These are phyloP conservation scores for Paramecium biaurelia DNA, from an alignment of 73 alveolate species.

Conservation along the genomic window DNA sequence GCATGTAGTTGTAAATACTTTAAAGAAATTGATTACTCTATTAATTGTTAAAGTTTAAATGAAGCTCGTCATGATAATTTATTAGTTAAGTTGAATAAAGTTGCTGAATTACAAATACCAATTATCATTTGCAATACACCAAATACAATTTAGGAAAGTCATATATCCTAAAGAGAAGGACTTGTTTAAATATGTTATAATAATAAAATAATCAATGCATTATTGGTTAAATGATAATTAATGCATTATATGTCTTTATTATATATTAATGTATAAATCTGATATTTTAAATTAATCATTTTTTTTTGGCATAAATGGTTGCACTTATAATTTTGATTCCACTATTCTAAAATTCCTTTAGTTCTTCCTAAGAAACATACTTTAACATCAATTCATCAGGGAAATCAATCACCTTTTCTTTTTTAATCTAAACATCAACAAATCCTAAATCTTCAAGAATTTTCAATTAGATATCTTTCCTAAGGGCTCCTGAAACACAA, in stretches of 20 bases:
- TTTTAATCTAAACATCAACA: background rate
- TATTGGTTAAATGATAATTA: background rate
- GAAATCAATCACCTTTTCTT: constrained; percentile 25
- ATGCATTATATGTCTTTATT: background rate
- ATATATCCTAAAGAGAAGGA: background rate
- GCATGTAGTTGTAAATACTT: constrained; percentile 40
- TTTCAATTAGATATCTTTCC: constrained; percentile 72
- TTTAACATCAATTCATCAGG: constrained; percentile 36
- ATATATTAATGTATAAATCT: background rate
- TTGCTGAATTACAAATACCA: background rate
- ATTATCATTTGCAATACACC: background rate
- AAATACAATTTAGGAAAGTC: background rate
- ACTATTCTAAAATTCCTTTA: background rate
- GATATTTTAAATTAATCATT: background rate
- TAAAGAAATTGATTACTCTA: constrained; percentile 16
- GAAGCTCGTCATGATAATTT: background rate
- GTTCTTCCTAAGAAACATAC: background rate
- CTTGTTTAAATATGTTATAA: background rate
- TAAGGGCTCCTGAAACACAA: constrained; percentile 84
- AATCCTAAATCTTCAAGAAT: constrained; percentile 65
- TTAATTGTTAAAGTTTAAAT: background rate
- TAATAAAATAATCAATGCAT: background rate
- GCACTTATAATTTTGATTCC: constrained; percentile 9
- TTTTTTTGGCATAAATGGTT: background rate
- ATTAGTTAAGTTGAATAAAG: background rate